Percentiles rank a stretch among this genome's conserved stretches.
phyloP scores from a whole-genome alignment of 768 basidiomycete species.

The Lentinula lateritia region DNA sequence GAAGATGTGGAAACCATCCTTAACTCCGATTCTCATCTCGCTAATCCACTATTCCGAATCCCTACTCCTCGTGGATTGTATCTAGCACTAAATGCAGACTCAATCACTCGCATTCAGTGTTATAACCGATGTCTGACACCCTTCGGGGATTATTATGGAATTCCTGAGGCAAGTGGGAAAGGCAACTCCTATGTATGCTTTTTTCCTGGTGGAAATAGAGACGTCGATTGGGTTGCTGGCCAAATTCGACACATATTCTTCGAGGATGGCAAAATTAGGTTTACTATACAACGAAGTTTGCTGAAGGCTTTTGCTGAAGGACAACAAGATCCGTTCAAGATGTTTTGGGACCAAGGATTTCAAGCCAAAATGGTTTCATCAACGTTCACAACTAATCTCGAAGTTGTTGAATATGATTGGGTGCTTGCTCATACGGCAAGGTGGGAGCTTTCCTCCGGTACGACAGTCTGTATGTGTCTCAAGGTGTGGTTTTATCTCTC shows the following conservation, averaged over 20 bases:
- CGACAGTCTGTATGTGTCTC: background rate
- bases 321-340: background rate
- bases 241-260: slow-evolving; percentile 2
- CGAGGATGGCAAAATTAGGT: background rate
- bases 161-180: background rate
- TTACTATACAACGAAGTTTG: background rate
- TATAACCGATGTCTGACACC: background rate
- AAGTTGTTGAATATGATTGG: background rate
- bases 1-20: background rate
- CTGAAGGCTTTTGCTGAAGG: background rate
- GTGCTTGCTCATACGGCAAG: background rate
- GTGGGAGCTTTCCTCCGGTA: background rate
- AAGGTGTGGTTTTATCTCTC: too few species aligned
- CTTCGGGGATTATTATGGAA: background rate
- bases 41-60: background rate
- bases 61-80: background rate
- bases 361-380: background rate
- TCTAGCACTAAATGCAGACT: too few species aligned
- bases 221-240: background rate
- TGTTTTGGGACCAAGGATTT: background rate
- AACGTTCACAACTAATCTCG: background rate
- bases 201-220: background rate
- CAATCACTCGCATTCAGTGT: background rate
- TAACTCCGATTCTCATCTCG: background rate
- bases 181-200: slow-evolving; percentile 6